Evolutionary conservation across 495 filamentous ascomycete genomes (phyloP), one percentile per base, ranked within the genome.

Genomic region (Aspergillus egyptiacus): DNA sequence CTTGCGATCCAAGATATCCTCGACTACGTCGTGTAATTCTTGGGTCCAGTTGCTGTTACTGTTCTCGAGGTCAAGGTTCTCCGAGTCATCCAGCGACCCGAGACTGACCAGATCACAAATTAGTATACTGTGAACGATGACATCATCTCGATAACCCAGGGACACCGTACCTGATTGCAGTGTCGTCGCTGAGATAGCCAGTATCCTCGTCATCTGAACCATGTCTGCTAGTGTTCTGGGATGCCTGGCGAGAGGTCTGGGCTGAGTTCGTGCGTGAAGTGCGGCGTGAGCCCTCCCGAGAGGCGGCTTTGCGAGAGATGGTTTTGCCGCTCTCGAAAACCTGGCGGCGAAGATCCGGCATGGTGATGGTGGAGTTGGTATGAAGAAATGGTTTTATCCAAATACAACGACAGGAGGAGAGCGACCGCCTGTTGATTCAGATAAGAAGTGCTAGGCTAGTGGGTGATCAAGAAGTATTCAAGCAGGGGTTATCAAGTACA

Each of bases 281-380:
- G 23, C 79, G 73, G 13, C 77, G 74, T 1, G 87, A 87, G 9
- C 80, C 80, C 37, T 81, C 77, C 39, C 80, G 77, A 11, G 86
- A 87, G 40, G 81, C 83, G 6, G 90, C 90, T 69, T 95, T 96
- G 61, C 85, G 82, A 28, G 93, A 96, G 40, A 93, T 76, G 28
- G 91, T 98, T 74, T 98, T 98, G 63, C 83, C 82, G 70, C 84
- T 87, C 72, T 91, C 86, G 9, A 73, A 58, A 27, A 86, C 89
- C 64, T 87, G 87, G 61, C 91, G 83, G 58, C 87, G 80, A 45
- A 96, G 78, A 58, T 75, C 71, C 17, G 68, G 71, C 71, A 74
- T 74, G 46, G 13, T 65, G 50, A 41, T 6, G 19, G 20, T 14
- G 28, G 20, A 8, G 50, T 22, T 24, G 31, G 28, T 22, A 23